Evolutionary conservation across 495 filamentous ascomycete genomes (phyloP), one percentile per base, ranked within the genome.

Genomic region (Hyphodiscus hymeniophilus): DNA sequence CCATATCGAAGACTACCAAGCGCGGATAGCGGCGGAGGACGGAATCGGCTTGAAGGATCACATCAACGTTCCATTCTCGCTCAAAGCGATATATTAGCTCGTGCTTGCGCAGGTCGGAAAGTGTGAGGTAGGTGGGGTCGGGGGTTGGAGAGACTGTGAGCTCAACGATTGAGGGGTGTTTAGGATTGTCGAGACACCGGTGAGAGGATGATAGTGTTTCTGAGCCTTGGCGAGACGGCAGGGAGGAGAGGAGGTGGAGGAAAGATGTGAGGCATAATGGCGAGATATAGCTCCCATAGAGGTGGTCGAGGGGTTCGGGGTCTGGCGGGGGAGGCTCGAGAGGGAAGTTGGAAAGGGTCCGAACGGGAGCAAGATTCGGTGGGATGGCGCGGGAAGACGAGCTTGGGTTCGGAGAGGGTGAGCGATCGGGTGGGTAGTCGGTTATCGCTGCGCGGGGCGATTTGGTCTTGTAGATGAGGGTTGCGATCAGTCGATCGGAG

Each of bases 1-100:
- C 92, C 92, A 98, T 98, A 60, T 98, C 92, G 56, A 98, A 98
- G 21, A 94, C 81, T 2, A 86, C 89, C 4, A 98, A 68, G 2
- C 86, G 80, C 60, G 87, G 85, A 60, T 89, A 75, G 18, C 79
- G 74, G 34, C 84, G 76, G 69, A 81, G 87, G n/a, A 87, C 70
- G 24, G 70, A 76, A 51, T 89, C 84, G 38, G 58, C 55, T 61
- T 89, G 82, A 42, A 94, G 67, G 8, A 83, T 77, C 8, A 88
- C 80, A 57, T 95, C 87, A 26, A 94, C 78, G 55, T 88, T 87
- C 86, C 86, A 92, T 63, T 90, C 84, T 23, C 77, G 73, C 73
- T 92, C 86, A 52, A 90, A 91, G 13, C 79, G 73, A 71, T 83
- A 86, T 48, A 94, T 76, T 34, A 80, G 75, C 66, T 90, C 87